Evolutionary conservation across 305 asterid genomes (phyloP).

Genomic region (Solanum hybrid): DNA sequence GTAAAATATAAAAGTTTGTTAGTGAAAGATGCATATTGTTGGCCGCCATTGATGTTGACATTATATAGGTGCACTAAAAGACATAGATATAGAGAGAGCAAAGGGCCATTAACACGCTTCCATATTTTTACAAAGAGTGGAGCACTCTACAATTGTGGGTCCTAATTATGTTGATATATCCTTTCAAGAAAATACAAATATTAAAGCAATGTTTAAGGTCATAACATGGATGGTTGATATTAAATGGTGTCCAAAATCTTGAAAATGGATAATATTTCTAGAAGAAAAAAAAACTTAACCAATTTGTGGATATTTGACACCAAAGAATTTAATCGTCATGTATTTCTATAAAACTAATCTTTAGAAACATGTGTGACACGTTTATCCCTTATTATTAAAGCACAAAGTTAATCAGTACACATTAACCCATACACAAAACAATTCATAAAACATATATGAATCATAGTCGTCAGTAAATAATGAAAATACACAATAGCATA

Average conservation of each 20-base stretch:
- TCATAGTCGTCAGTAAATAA: neutral
- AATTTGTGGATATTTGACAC: neutral
- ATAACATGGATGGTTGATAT: neutral
- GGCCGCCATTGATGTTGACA: slow-evolving; percentile 59
- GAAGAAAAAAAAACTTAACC: neutral
- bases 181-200: neutral
- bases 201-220: neutral
- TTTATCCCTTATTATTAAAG: too few species aligned
- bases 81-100: slow-evolving; percentile 13
- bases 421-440: neutral
- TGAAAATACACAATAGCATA: neutral
- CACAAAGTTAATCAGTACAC: too few species aligned
- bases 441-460: neutral
- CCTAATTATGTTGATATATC: neutral
- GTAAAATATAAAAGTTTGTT: slow-evolving; percentile 6
- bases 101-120: neutral
- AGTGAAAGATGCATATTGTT: slow-evolving; percentile 21
- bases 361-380: neutral
- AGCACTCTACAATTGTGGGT: neutral
- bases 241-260: neutral
- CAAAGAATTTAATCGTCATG: too few species aligned
- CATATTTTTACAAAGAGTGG: neutral
- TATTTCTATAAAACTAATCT: too few species aligned
- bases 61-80: slow-evolving; percentile 25
- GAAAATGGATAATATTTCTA: neutral